Percentiles rank a stretch among this genome's conserved stretches.
These are phyloP conservation scores for Paramecium biaurelia DNA, from an alignment of 73 alveolate species.

Conservation along the genomic window DNA sequence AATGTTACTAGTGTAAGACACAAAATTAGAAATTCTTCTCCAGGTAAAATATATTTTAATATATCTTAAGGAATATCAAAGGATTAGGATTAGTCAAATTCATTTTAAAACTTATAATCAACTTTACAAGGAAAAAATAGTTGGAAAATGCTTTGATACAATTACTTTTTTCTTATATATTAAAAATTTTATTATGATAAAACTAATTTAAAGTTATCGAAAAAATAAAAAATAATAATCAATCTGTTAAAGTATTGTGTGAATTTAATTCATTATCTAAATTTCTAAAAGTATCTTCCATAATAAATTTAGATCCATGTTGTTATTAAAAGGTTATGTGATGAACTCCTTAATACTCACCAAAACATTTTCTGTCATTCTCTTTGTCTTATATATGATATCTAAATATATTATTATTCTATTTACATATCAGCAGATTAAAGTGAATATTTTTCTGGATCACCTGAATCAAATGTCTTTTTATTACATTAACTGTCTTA, in stretches of 20 bases:
- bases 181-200: not conserved
- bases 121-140: not conserved
- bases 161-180: not conserved
- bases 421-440: not conserved
- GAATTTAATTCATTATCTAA: slow-evolving; percentile 10
- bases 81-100: slow-evolving; percentile 13
- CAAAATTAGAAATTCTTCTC: slow-evolving; percentile 51
- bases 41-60: not conserved
- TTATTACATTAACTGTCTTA: slow-evolving; percentile 1
- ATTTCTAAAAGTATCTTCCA: slow-evolving; percentile 35
- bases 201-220: not conserved
- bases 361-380: not conserved
- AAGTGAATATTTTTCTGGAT: not conserved
- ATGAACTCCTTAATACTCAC: not conserved
- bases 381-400: slow-evolving; percentile 3
- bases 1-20: not conserved
- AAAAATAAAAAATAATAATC: not conserved
- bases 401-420: not conserved
- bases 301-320: not conserved
- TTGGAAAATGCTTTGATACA: slow-evolving; percentile 43
- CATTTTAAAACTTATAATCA: not conserved
- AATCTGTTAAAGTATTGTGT: not conserved
- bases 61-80: not conserved
- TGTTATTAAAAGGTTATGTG: not conserved
- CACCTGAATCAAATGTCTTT: slow-evolving; percentile 2